Conservation (phyloP, 495 filamentous ascomycete species). For the Daldinia decipiens region DNA sequence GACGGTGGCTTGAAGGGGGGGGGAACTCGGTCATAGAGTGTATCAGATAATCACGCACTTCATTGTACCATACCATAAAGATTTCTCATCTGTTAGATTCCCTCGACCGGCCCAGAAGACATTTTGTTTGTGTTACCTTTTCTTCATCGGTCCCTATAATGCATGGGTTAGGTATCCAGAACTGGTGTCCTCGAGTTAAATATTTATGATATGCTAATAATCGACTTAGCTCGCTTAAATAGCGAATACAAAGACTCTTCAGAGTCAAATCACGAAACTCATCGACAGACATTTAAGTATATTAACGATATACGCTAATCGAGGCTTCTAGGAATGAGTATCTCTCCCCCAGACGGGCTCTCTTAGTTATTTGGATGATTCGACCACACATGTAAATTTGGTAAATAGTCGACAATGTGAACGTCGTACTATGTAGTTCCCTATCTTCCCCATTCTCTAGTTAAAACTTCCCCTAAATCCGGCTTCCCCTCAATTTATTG, state of each 20-base stretch:
- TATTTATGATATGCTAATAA: background rate
- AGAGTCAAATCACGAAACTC: background rate
- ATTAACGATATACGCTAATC: too few species aligned
- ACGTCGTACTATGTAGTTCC: too few species aligned
- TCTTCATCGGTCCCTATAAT: background rate
- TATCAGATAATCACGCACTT: conserved; percentile 49
- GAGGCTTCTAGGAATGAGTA: too few species aligned
- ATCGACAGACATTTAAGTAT: too few species aligned
- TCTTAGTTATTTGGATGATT: too few species aligned
- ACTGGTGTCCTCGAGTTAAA: background rate
- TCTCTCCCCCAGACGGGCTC: too few species aligned
- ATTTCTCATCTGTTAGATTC: conserved; percentile 48
- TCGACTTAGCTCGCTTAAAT: background rate
- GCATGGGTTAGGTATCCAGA: background rate
- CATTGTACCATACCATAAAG: conserved; percentile 51
- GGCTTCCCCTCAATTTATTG: too few species aligned
- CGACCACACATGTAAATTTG: too few species aligned
- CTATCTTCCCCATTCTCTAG: too few species aligned
- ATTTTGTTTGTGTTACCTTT: background rate
- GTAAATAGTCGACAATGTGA: too few species aligned
- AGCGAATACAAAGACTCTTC: background rate
- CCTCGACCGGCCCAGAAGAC: conserved; percentile 5
- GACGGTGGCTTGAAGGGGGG: conserved; percentile 27
- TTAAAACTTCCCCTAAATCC: too few species aligned
- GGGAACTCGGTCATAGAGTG: conserved; percentile 48